Evolutionary conservation across 75 land plant species (phyloP).

Genomic region (Sequoiadendron giganteum): DNA sequence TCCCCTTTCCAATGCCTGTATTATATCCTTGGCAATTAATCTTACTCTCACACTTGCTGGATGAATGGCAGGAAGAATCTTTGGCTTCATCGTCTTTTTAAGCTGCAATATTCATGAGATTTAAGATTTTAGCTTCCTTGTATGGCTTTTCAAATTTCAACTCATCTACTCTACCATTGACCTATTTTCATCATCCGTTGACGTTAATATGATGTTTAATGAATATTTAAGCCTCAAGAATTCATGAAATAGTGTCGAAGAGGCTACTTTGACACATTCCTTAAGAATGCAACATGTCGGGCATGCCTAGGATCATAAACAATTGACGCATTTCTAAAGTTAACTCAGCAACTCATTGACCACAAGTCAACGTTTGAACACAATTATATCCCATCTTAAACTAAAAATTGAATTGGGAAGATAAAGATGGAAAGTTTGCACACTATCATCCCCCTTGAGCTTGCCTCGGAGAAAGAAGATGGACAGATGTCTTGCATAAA

Average conservation of each 20-base stretch:
- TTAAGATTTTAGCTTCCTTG: not conserved
- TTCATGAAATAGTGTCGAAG: not conserved
- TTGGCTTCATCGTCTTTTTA: conserved; percentile 48
- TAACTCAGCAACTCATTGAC: not conserved
- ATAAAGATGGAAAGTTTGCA: not conserved
- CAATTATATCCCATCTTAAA: not conserved
- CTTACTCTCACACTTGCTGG: conserved; percentile 73
- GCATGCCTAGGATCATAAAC: not conserved
- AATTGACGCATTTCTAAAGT: not conserved
- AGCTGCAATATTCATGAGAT: conserved; percentile 32
- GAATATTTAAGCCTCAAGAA: not conserved
- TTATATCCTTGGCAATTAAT: conserved; percentile 69
- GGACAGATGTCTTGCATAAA: not conserved
- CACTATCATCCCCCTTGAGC: not conserved
- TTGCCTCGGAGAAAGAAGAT: not conserved
- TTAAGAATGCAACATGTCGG: not conserved
- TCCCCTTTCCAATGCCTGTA: conserved; percentile 73
- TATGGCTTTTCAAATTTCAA: not conserved
- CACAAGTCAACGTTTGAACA: not conserved
- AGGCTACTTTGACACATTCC: not conserved
- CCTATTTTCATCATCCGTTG: not conserved
- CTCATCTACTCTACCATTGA: not conserved
- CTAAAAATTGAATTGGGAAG: not conserved
- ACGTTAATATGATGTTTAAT: not conserved
- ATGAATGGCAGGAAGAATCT: conserved; percentile 81